Evolutionary conservation across 2,329 filamentous ascomycete genomes (phyloP).

Genomic region (Aspergillus sp.): DNA sequence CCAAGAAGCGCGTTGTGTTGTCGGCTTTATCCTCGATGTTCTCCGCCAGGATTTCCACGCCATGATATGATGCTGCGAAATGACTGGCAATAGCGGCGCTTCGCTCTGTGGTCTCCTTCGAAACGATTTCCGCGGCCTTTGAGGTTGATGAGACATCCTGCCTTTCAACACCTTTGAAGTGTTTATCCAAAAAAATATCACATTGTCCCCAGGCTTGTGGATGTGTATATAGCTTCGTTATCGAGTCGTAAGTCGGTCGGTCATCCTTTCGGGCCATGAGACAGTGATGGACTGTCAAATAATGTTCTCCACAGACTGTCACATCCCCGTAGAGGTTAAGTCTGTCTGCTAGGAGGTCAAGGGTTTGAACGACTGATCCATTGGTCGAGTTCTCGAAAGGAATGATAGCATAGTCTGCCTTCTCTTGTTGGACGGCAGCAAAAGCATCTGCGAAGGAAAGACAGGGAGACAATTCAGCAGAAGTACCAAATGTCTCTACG

Average conservation of each 20-base stretch:
- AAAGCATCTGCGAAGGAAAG: conserved; percentile 63
- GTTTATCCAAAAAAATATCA: conserved; percentile 63
- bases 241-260: conserved; percentile 46
- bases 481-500: conserved; percentile 45
- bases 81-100: conserved; percentile 75
- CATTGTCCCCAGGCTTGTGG: conserved; percentile 96
- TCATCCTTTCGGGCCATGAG: conserved; percentile 54
- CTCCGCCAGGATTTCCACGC: conserved; percentile 60
- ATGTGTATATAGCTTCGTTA: conserved; percentile 82
- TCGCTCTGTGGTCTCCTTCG: conserved; percentile 53
- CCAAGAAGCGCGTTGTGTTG: conserved; percentile 46
- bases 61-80: conserved; percentile 65
- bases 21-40: conserved; percentile 45
- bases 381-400: conserved; percentile 97
- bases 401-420: conserved; percentile 69
- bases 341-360: conserved; percentile 82
- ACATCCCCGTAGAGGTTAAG: conserved; percentile 61
- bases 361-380: conserved; percentile 82
- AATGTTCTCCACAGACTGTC: conserved; percentile 75
- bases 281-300: conserved; percentile 84
- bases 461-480: conserved; percentile 27
- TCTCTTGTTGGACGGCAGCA: conserved; percentile 64
- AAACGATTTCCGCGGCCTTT: conserved; percentile 71
- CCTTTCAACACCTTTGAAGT: conserved; percentile 70
- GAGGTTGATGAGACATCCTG: conserved; percentile 84